These are phyloP conservation scores for Herpetomonas tarakana DNA, from an alignment of 208 protist species.

Conservation along the genomic window DNA sequence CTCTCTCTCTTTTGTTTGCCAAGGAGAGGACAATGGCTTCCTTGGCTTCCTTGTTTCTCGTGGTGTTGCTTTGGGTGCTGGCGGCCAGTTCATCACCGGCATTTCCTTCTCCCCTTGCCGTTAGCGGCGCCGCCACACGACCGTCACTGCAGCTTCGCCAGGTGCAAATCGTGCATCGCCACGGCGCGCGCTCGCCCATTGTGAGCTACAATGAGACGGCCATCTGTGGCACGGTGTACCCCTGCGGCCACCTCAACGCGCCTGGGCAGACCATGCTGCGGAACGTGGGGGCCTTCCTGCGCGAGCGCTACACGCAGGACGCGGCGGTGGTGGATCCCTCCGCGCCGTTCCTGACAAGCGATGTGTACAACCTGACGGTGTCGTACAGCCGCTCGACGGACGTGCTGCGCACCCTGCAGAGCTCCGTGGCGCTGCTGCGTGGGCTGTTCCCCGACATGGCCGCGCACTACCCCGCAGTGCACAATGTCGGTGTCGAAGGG, in stretches of 20 bases:
- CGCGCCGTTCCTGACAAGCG: constrained; percentile 19
- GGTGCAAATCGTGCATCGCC: constrained; percentile 44
- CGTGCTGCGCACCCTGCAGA: constrained; percentile 43
- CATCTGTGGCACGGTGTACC: constrained; percentile 26
- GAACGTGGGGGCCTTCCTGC: constrained; percentile 35
- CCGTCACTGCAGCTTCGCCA: too few species aligned
- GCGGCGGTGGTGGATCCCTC: constrained; percentile 8
- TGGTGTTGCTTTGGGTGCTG: too few species aligned
- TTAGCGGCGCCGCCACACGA: too few species aligned
- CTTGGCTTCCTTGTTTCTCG: too few species aligned
- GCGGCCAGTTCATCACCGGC: too few species aligned
- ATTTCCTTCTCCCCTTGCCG: too few species aligned
- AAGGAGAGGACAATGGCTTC: too few species aligned
- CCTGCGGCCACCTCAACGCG: constrained; percentile 36
- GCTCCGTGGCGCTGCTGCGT: constrained; percentile 26
- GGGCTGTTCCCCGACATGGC: constrained; percentile 29
- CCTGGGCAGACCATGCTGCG: constrained; percentile 31
- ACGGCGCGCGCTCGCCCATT: constrained; percentile 33
- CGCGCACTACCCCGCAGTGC: constrained; percentile 26
- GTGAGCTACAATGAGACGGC: constrained; percentile 33
- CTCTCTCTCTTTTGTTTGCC: too few species aligned
- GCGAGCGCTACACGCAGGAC: constrained; percentile 25
- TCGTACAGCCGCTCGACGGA: constrained; percentile 36
- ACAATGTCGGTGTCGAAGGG: constrained; percentile 10
- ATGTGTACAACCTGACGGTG: constrained; percentile 30